Evolutionary conservation across 116 monocot genomes (phyloP).

Genomic region (Thalassia testudinum): DNA sequence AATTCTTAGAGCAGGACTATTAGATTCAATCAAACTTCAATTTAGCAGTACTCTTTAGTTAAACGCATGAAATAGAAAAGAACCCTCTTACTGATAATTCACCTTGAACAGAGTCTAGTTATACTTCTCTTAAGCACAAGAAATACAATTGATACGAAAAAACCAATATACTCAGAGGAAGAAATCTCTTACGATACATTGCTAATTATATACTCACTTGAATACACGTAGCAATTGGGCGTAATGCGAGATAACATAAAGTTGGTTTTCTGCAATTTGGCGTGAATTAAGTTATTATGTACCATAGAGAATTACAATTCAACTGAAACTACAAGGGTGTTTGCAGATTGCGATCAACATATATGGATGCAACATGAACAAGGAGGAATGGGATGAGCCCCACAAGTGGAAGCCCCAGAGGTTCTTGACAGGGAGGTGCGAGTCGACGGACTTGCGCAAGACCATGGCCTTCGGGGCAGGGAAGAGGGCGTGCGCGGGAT

Average conservation of each 20-base stretch:
- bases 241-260: no score
- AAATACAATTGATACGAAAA: no score
- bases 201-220: no score
- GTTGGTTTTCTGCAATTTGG: no score
- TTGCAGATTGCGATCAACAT: conserved; percentile 59
- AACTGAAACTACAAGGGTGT: neutral
- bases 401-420: conserved; percentile 66
- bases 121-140: no score
- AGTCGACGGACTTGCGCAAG: conserved; percentile 36
- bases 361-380: conserved; percentile 72
- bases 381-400: conserved; percentile 49
- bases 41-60: neutral
- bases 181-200: no score
- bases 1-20: neutral
- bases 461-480: conserved; percentile 78
- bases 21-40: neutral
- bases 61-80: neutral
- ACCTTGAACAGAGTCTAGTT: neutral
- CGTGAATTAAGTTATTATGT: no score
- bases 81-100: neutral
- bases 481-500: conserved; percentile 72
- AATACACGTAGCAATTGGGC: no score
- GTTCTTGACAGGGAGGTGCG: conserved; percentile 29
- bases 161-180: no score
- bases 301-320: no score